Conservation (phyloP, 208 protist species). For the Leishmania lainsoni region DNA sequence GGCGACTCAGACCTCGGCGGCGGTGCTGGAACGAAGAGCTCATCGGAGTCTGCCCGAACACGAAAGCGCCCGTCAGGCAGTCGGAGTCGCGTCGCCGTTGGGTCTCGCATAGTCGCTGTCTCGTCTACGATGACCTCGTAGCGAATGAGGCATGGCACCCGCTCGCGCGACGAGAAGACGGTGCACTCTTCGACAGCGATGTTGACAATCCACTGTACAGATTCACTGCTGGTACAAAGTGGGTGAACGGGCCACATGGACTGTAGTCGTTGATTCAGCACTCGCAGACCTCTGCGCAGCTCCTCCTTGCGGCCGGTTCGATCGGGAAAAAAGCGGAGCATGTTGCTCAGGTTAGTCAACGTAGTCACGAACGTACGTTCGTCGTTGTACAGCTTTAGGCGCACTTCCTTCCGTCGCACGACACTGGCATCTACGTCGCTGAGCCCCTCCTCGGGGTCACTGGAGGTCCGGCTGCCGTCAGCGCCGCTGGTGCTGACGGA, state of each 20-base stretch:
- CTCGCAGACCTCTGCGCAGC: conserved; percentile 55
- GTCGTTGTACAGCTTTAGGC: conserved; percentile 86
- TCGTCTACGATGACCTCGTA: conserved; percentile 91
- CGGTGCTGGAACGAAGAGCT: conserved; percentile 39
- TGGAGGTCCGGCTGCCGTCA: conserved; percentile 15
- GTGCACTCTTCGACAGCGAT: conserved; percentile 89
- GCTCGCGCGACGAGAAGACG: conserved; percentile 88
- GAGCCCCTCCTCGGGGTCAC: conserved; percentile 22
- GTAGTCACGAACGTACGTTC: conserved; percentile 72
- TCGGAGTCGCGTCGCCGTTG: conserved; percentile 62
- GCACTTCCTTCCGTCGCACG: conserved; percentile 76
- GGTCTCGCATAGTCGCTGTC: conserved; percentile 81
- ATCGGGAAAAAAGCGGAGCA: conserved; percentile 66
- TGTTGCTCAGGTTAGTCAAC: conserved; percentile 77
- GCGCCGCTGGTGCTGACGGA: conserved; percentile 12
- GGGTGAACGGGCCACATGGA: conserved; percentile 74
- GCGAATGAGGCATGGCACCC: conserved; percentile 80
- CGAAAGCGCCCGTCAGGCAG: conserved; percentile 65
- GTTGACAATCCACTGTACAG: conserved; percentile 84
- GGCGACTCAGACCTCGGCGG: background rate
- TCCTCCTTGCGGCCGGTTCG: conserved; percentile 73
- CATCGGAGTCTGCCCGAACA: conserved; percentile 49
- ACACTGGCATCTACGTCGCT: conserved; percentile 39
- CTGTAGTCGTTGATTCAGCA: conserved; percentile 68
- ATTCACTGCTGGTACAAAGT: conserved; percentile 56